Percentiles rank a stretch among this genome's conserved stretches.
Evolutionary conservation across 306 rosid genomes (phyloP).

Genomic region (Begonia fuchsioides): DNA sequence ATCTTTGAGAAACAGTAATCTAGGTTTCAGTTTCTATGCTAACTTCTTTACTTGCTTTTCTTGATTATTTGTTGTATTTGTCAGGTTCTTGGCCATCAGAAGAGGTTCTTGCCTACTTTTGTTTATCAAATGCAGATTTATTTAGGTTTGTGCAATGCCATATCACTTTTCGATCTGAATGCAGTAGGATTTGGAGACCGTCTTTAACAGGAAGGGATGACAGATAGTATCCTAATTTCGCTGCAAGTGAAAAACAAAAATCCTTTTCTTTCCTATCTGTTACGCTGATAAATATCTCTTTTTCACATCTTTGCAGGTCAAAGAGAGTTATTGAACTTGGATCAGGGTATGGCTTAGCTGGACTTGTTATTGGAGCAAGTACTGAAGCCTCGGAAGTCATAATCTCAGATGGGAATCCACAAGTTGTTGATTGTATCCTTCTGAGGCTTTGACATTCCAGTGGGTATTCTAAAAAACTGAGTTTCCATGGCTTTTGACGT

Average conservation of each 20-base stretch:
- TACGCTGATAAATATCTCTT: too few species aligned
- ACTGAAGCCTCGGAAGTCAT: conserved; percentile 71
- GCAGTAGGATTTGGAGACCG: too few species aligned
- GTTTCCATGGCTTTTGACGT: too few species aligned
- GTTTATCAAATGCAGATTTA: conserved; percentile 40
- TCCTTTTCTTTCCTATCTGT: too few species aligned
- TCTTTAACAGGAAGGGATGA: too few species aligned
- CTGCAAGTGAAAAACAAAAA: too few species aligned
- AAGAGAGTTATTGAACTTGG: conserved; percentile 92
- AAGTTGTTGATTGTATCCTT: conserved; percentile 90
- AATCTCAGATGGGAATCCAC: conserved; percentile 92
- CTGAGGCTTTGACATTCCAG: neutral
- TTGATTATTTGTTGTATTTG: conserved; percentile 4
- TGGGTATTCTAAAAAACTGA: too few species aligned
- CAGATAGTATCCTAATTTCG: too few species aligned
- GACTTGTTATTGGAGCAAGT: conserved; percentile 68
- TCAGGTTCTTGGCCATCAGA: conserved; percentile 98
- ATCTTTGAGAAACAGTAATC: too few species aligned
- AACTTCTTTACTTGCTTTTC: too few species aligned
- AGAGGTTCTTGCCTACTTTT: conserved; percentile 82
- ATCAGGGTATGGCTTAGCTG: conserved; percentile 91
- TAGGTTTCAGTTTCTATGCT: too few species aligned
- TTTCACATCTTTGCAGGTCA: conserved; percentile 26
- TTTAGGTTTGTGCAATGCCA: conserved; percentile 40
- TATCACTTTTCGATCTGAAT: conserved; percentile 5